These are phyloP conservation scores for Borovskyia barvae DNA, from an alignment of 208 protist species.

Conservation along the genomic window DNA sequence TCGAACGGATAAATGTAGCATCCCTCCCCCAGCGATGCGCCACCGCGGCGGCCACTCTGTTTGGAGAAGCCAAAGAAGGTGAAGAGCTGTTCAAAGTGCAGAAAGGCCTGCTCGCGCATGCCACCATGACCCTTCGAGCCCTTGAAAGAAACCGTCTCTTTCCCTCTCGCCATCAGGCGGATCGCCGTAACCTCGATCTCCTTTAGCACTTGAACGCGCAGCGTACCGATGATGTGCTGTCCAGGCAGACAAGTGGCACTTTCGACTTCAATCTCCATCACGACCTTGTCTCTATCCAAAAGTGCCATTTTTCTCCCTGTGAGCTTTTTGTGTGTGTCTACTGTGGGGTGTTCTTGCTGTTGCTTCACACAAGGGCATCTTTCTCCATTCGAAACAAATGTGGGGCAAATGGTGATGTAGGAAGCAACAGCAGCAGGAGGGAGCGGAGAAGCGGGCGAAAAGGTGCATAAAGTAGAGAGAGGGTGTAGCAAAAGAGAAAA, in stretches of 20 bases:
- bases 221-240: constrained; percentile 20
- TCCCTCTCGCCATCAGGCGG: constrained; percentile 21
- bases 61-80: constrained; percentile 47
- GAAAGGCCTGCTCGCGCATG: constrained; percentile 12
- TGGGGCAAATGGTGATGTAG: not conserved
- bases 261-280: constrained; percentile 17
- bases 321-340: too few relatives aligned
- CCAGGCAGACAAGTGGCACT: constrained; percentile 23
- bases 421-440: not conserved
- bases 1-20: constrained; percentile 43
- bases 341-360: too few relatives aligned
- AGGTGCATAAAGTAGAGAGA: not conserved
- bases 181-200: constrained; percentile 32
- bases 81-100: constrained; percentile 39
- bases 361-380: constrained; percentile 7
- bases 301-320: too few relatives aligned
- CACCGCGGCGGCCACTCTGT: constrained; percentile 30
- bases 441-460: constrained; percentile 4
- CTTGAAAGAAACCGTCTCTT: constrained; percentile 28
- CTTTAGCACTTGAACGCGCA: constrained; percentile 27
- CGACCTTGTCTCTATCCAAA: constrained; percentile 26
- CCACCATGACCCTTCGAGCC: constrained; percentile 16
- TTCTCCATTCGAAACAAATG: not conserved
- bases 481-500: constrained; percentile 2
- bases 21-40: constrained; percentile 26